Evolutionary conservation across 768 basidiomycete species (phyloP), one percentile per base, ranked within the genome.

Genomic region (Serendipita sp.): DNA sequence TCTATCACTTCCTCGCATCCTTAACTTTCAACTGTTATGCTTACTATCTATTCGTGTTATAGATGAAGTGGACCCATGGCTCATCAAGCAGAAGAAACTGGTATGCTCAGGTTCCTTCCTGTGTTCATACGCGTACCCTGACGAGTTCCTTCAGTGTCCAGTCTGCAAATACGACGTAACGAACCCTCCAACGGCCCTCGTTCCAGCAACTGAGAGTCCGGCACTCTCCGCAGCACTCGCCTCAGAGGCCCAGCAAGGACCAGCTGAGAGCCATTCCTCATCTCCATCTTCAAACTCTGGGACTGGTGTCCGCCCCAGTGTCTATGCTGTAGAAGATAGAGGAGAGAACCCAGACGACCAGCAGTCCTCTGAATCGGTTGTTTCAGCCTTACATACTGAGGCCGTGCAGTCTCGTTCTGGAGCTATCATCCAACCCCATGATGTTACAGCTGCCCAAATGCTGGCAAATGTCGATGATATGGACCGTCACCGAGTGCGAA

Each of bases 81-180:
- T 98, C 66, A 86, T 94, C 65, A 84, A 88, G 67, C 83, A 90
- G 73, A 91, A 93, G 78, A 96, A 96, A 78, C 75, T 95, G 74
- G 93, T 94, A 71, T 71, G 87, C 78, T n/a, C n/a, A 66, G 2
- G 3, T 13, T 13, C n/a, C 13, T 24, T 10, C 32, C 37, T 63
- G 48, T 32, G 5, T 51, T 63, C 46, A 18, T 65, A n/a, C 45
- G 38, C 15, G 16, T 54, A 37, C 44, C 37, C 34, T 70, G 37
- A 67, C 34, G 63, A 63, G 38, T 47, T 67, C 62, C 66, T 64
- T 0, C 68, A 95, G 92, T 96, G 92, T 70, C 92, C 92, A 3
- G 79, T 93, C 2, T 96, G 92, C 76, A 91, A 94, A 73, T 85
- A 89, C 58, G 92, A 96, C 71, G 91, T 96, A 56, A 95, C 92